Conservation (phyloP, 768 basidiomycete genomes). For the Suillus americanus region DNA sequence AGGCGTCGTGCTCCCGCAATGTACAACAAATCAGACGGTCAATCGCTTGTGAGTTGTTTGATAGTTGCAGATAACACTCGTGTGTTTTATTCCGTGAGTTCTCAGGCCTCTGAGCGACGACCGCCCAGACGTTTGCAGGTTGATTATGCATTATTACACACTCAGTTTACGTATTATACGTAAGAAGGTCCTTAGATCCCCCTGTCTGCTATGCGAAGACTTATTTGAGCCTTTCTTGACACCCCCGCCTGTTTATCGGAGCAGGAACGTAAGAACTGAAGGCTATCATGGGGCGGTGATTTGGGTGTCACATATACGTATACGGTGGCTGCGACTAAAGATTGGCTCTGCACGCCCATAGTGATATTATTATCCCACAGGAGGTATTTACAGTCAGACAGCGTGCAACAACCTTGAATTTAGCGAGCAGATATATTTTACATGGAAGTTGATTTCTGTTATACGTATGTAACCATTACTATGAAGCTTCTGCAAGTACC, state of each 20-base stretch:
- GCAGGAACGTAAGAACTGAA: not conserved
- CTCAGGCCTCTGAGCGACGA: not conserved
- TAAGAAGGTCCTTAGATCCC: not conserved
- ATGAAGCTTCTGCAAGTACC: not conserved
- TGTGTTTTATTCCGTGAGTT: not conserved
- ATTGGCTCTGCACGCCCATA: no score
- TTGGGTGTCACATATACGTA: not conserved
- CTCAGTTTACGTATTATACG: no score
- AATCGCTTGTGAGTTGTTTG: not conserved
- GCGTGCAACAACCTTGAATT: not conserved
- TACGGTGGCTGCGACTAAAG: not conserved
- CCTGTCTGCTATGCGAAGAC: not conserved
- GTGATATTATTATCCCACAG: not conserved
- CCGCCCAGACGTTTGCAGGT: not conserved
- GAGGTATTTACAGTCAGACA: not conserved
- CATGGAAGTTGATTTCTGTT: not conserved
- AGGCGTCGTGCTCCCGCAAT: not conserved
- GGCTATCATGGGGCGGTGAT: not conserved
- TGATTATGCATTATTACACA: no score
- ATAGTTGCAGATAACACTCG: not conserved
- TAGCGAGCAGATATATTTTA: not conserved
- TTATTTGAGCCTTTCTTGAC: not conserved
- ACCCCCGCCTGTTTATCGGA: not conserved
- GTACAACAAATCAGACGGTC: not conserved
- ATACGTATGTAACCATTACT: not conserved